Conservation (phyloP, 257 asterid genomes). For the Lycium barbarum region DNA sequence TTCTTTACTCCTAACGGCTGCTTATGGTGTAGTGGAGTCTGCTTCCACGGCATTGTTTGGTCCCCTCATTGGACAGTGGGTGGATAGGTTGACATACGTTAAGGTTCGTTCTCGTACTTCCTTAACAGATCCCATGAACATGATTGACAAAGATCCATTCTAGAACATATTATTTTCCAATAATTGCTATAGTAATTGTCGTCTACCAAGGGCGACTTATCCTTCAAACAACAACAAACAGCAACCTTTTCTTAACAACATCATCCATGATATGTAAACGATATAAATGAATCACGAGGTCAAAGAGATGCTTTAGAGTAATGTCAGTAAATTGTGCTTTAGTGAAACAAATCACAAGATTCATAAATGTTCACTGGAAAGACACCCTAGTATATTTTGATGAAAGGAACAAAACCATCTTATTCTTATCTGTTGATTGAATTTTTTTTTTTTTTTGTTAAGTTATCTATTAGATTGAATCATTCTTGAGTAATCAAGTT, state of each 20-base stretch:
- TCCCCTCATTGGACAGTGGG: conserved; percentile 76
- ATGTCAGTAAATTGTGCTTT: not conserved
- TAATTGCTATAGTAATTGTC: not conserved
- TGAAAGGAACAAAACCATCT: not conserved
- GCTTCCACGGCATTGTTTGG: conserved; percentile 77
- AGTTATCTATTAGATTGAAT: no score
- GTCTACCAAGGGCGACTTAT: not conserved
- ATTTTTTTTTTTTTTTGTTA: no score
- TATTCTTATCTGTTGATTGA: no score
- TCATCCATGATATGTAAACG: not conserved
- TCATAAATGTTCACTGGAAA: not conserved
- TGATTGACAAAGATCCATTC: not conserved
- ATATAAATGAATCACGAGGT: not conserved
- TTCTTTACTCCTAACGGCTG: conserved; percentile 81
- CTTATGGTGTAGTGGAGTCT: conserved; percentile 84
- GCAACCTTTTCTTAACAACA: not conserved
- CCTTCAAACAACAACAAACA: not conserved
- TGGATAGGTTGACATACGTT: conserved; percentile 64
- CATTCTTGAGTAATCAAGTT: no score
- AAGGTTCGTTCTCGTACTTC: conserved; percentile 48
- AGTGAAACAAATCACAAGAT: not conserved
- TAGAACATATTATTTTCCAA: not conserved
- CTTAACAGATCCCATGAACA: not conserved
- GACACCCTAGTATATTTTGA: not conserved
- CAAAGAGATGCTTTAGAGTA: not conserved